A percentile compares a stretch with the other conserved stretches of the same genome.
phyloP scores from a whole-genome alignment of 495 filamentous ascomycete genomes.

The Staphylotrichum tortipilum region DNA sequence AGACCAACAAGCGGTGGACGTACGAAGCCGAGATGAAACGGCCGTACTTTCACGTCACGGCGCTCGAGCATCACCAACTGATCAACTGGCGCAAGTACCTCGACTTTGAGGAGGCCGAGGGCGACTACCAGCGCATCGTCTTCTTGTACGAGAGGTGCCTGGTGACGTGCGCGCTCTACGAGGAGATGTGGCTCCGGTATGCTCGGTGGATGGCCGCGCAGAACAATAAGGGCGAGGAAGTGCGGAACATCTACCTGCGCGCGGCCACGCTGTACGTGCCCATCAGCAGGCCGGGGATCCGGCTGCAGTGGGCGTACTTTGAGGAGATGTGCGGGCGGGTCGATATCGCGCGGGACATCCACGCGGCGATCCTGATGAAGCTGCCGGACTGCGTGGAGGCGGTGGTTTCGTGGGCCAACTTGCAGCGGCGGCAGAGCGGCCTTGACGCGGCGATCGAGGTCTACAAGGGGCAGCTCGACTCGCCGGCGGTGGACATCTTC shows the following conservation, averaged over 20 bases:
- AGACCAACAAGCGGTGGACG: conserved; percentile 90
- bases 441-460: conserved; percentile 81
- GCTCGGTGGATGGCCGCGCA: conserved; percentile 94
- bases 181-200: conserved; percentile 96
- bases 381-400: conserved; percentile 74
- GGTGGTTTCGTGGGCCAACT: conserved; percentile 80
- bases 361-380: conserved; percentile 62
- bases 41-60: conserved; percentile 94
- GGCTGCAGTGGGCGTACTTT: conserved; percentile 88
- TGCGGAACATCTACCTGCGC: conserved; percentile 86
- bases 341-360: conserved; percentile 73
- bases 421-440: conserved; percentile 75
- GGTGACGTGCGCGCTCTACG: conserved; percentile 86
- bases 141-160: conserved; percentile 93
- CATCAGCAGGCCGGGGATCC: conserved; percentile 68
- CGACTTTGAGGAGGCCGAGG: conserved; percentile 88
- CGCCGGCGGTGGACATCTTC: conserved; percentile 59
- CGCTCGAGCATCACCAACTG: conserved; percentile 77
- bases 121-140: conserved; percentile 61
- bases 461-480: conserved; percentile 72
- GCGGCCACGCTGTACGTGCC: conserved; percentile 78
- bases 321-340: conserved; percentile 74
- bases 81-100: conserved; percentile 95
- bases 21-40: conserved; percentile 93
- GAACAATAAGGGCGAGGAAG: conserved; percentile 75